Evolutionary conservation across 106 monocot genomes (phyloP).

Genomic region (Gastrodia elata): DNA sequence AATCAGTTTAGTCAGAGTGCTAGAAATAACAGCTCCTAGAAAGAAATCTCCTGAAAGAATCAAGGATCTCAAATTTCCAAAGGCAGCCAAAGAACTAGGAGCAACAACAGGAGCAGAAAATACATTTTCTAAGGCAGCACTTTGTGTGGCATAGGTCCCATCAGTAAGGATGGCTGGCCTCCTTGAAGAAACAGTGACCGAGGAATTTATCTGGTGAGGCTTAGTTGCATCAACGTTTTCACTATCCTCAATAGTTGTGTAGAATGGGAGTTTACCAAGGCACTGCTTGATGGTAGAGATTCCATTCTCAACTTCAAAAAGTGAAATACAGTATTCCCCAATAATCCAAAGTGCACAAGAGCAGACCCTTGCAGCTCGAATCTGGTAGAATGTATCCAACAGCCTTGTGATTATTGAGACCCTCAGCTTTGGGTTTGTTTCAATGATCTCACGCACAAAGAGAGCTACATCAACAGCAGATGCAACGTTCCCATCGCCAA

Average conservation of each 20-base stretch:
- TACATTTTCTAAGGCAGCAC: conserved; percentile 69
- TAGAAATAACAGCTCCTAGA: conserved; percentile 65
- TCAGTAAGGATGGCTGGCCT: conserved; percentile 79
- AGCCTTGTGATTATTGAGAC: conserved; percentile 83
- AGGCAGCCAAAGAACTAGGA: conserved; percentile 38
- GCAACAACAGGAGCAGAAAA: conserved; percentile 42
- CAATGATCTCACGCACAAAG: conserved; percentile 85
- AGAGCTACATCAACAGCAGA: conserved; percentile 79
- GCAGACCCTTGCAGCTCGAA: conserved; percentile 76
- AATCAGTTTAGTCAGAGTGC: conserved; percentile 76
- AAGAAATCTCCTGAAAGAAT: conserved; percentile 82
- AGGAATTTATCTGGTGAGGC: conserved; percentile 25
- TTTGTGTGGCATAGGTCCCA: conserved; percentile 96
- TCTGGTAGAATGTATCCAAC: conserved; percentile 84
- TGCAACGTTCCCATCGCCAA: conserved; percentile 82
- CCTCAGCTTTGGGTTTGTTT: conserved; percentile 76
- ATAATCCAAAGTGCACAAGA: conserved; percentile 87
- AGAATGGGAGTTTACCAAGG: conserved; percentile 83
- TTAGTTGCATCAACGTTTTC: conserved; percentile 37
- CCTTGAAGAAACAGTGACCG: conserved; percentile 59
- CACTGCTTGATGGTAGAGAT: conserved; percentile 84
- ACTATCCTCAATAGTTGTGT: conserved; percentile 48
- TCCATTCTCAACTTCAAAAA: conserved; percentile 75
- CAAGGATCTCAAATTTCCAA: conserved; percentile 70
- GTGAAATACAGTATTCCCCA: conserved; percentile 78